Evolutionary conservation across 805 yeast species (phyloP).

Genomic region (Sungouiella blattae): DNA sequence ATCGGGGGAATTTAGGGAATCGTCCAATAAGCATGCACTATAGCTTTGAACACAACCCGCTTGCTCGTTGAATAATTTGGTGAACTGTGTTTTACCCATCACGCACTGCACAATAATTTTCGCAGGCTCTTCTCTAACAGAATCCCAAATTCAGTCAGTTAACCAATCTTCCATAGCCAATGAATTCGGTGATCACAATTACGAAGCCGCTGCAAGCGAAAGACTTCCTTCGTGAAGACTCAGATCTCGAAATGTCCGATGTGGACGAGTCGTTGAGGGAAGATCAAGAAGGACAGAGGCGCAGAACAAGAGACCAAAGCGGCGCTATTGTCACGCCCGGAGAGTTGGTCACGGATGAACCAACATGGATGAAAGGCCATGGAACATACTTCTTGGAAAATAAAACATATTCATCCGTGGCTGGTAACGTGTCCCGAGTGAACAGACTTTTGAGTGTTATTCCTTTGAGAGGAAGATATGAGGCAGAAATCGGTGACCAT

Average conservation of each 20-base stretch:
- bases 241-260: conserved; percentile 42
- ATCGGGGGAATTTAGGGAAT: no score
- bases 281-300: conserved; percentile 10
- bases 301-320: conserved; percentile 15
- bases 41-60: no score
- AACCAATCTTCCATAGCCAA: no score
- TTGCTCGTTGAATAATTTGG: no score
- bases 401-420: conserved; percentile 83
- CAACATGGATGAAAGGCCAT: conserved; percentile 98
- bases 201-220: conserved; percentile 24
- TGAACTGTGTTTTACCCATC: no score
- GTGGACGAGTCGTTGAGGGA: conserved; percentile 20
- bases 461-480: conserved; percentile 83
- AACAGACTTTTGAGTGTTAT: conserved; percentile 81
- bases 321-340: conserved; percentile 82
- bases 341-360: conserved; percentile 91
- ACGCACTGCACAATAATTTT: no score
- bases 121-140: no score
- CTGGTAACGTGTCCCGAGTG: conserved; percentile 84
- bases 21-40: no score
- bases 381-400: conserved; percentile 83
- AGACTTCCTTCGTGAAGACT: conserved; percentile 20
- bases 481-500: conserved; percentile 96
- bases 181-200: conserved; percentile 32
- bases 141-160: no score